Base-by-base conservation (phyloP, 2,329 filamentous ascomycete species). In the Curvularia spicifera region DNA sequence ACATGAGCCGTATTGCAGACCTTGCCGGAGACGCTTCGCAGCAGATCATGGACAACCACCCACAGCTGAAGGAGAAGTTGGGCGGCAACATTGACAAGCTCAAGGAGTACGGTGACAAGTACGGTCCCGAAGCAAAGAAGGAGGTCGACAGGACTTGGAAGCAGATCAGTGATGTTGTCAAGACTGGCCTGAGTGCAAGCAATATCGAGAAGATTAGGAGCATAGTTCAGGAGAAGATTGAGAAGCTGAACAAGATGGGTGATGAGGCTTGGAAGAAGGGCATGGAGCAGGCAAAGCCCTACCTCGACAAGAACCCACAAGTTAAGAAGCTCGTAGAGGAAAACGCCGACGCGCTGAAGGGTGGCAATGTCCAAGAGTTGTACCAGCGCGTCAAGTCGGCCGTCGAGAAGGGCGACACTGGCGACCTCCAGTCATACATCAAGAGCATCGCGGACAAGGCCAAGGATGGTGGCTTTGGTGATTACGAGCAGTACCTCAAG, bases 121-220 rank as follows among this genome's bases (percentile, higher is more conserved):
- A 89, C 68, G 90, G 90, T 0, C 90, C 89, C 0, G 88, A 92
- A 71, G 89, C 88, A 0, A 91, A 91, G 83, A 88, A 91, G 81
- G 84, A 91, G 74, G 84, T 90, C 5, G 87, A 92, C 54, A 82
- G 89, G 76, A 90, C 89, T 1, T 91, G 88, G 85, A 73, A 82
- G 28, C 83, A 92, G 73, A 79, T 91, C 64, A 82, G 82, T 65
- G 85, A 89, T 39, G 82, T 91, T 47, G 71, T 90, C 54, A 83
- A 85, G 45, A 82, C 82, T 13, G 89, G 89, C 2, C 71, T 91
- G 51, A 86, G 81, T 48, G 79, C 80, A 0, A 79, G 84, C 51
- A 87, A 86, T 68, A 82, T 81, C 9, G 71, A 73, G 52, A 82
- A 83, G 73, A 78, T 87, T 22, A 82, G 84, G 60, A 83, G 85